Base-by-base conservation (phyloP, 805 yeast genomes). In the Saturnispora besseyi region DNA sequence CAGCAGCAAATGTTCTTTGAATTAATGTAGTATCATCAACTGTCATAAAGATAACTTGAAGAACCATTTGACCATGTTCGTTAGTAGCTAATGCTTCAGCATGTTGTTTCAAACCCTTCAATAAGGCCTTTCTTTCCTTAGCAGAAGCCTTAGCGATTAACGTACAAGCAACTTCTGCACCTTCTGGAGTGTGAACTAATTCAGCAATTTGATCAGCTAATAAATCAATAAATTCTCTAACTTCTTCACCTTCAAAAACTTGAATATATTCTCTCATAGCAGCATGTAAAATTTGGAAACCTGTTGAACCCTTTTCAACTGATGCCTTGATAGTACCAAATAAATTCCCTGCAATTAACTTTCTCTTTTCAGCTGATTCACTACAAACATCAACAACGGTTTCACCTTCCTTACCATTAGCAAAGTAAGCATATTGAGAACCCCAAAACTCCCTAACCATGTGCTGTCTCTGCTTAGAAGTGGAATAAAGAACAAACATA, bases 381-480 rank as follows among this genome's bases (percentile, higher is more conserved):
- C 65, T 65, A 51, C 84, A 75, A 41, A 86, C 79, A 46, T 87
- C 90, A 51, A 75, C 71, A 47, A 91, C 76, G 12, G 77, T 70
- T 61, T 81, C 75, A 42, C 75, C 77, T 46, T 74, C 78, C 41
- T 85, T 89, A 10, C 82, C 73, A 47, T 87, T 91, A 66, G 78
- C 82, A 72, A 91, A 91, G 11, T 87, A 81, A 21, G 96, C 96
- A 65, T 84, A 91, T 69, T 88, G 95, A 11, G 96, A 78, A 49
- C 98, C 99, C 88, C 95, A 91, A 64, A 91, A 91, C 70, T 91
- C 99, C 68, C 93, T 81, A 57, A 91, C 80, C 85, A 91, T 90
- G 68, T 87, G 96, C 50, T 79, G 78, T 66, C 79, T 86, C 69
- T 91, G 98, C 55, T 82, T 87, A 30, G 84, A 77, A 24, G 88